Conservation (phyloP, 1,284 basidiomycete species). For the Neonothopanus nambi region DNA sequence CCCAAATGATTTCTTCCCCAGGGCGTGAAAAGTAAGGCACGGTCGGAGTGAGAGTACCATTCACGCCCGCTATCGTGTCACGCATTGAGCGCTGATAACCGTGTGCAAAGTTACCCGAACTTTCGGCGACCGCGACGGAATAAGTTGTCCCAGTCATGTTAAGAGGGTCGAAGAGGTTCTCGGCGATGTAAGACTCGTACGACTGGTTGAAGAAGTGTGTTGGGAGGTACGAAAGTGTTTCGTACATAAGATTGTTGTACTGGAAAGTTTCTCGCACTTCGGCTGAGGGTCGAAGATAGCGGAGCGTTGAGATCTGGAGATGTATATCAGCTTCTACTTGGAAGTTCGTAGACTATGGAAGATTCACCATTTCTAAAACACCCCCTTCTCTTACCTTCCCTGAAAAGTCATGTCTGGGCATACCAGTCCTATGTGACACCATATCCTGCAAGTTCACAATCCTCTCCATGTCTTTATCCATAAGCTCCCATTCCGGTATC, state of each 20-base stretch:
- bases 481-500: constrained; percentile 36
- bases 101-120: constrained; percentile 35
- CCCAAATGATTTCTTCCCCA: constrained; percentile 36
- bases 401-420: constrained; percentile 42
- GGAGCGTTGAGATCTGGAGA: constrained; percentile 34
- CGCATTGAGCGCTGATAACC: constrained; percentile 34
- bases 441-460: constrained; percentile 38
- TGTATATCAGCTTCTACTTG: neutral
- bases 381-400: constrained; percentile 25
- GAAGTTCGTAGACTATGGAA: neutral
- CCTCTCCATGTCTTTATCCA: constrained; percentile 32
- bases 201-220: constrained; percentile 34
- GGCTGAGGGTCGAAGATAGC: constrained; percentile 38
- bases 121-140: constrained; percentile 36
- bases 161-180: constrained; percentile 43
- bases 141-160: constrained; percentile 47
- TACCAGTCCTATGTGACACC: constrained; percentile 39
- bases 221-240: constrained; percentile 38
- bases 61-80: constrained; percentile 26
- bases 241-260: constrained; percentile 49
- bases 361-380: constrained; percentile 33
- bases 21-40: constrained; percentile 37
- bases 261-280: constrained; percentile 41
- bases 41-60: constrained; percentile 31
- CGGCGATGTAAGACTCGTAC: constrained; percentile 39